phyloP scores from a whole-genome alignment of 257 asterid genomes.

The Ocimum tenuiflorum region DNA sequence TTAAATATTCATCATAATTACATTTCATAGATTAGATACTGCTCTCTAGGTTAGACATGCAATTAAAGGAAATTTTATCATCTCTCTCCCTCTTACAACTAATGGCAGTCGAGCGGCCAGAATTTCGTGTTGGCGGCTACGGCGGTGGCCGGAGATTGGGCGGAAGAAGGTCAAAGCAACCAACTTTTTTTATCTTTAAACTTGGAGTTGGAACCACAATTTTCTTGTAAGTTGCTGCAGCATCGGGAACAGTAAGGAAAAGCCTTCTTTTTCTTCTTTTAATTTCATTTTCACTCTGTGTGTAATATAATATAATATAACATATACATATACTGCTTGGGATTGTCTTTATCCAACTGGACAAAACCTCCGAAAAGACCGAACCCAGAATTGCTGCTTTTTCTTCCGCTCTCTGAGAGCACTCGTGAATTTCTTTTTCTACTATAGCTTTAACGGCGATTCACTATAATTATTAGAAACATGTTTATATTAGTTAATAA shows the following conservation, averaged over 20 bases:
- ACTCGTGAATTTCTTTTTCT: slow-evolving; percentile 13
- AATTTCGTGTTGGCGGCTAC: not conserved
- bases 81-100: not conserved
- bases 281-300: not conserved
- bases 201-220: not conserved
- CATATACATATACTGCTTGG: not conserved
- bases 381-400: not conserved
- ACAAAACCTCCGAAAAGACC: not conserved
- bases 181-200: not conserved
- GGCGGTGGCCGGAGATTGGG: slow-evolving; percentile 1
- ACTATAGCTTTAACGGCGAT: not conserved
- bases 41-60: not conserved
- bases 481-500: no score
- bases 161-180: not conserved
- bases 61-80: not conserved
- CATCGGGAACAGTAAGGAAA: not conserved
- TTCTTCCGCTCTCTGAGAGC: not conserved
- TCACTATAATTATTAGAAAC: no score
- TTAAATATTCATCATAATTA: slow-evolving; percentile 38
- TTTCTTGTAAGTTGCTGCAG: not conserved
- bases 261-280: not conserved
- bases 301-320: no score
- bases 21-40: not conserved
- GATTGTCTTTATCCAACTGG: slow-evolving; percentile 13
- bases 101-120: not conserved